Percentiles rank a stretch among this genome's conserved stretches.
Conservation (phyloP, 2,329 filamentous ascomycete genomes). For the Lasiodiplodia theobromae region DNA sequence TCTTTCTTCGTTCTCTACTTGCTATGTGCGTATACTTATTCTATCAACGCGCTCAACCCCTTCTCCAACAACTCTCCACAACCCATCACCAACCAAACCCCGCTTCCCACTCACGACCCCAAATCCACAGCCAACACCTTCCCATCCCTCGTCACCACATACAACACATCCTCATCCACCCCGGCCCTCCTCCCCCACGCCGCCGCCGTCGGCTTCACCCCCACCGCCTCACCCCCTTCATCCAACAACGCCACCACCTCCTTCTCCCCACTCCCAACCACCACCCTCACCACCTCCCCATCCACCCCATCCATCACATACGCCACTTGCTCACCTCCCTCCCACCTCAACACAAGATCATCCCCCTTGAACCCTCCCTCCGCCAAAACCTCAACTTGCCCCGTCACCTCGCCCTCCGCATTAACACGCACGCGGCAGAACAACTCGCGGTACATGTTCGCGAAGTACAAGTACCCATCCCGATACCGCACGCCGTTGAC, state of each 20-base stretch:
- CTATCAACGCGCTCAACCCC: too few species aligned
- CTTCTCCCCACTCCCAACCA: background rate
- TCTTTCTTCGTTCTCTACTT: background rate
- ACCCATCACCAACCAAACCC: too few species aligned
- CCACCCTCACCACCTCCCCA: background rate
- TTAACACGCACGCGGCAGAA: constrained; percentile 34
- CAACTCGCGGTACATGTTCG: constrained; percentile 31
- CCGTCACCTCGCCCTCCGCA: constrained; percentile 27
- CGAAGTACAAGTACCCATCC: constrained; percentile 34
- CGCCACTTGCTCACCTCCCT: background rate
- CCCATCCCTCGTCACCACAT: background rate
- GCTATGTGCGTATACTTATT: too few species aligned
- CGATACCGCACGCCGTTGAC: constrained; percentile 37
- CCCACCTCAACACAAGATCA: background rate
- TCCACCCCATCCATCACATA: background rate
- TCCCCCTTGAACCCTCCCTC: background rate
- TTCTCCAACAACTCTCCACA: too few species aligned
- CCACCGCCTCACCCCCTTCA: background rate
- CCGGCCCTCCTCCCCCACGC: background rate
- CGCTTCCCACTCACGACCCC: too few species aligned
- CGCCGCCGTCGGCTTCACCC: background rate
- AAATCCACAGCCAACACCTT: background rate
- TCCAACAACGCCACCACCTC: background rate
- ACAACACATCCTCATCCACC: background rate
- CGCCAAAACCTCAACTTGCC: background rate